phyloP scores from a whole-genome alignment of 1,284 basidiomycete genomes.

The Mycosarcoma maydis region DNA sequence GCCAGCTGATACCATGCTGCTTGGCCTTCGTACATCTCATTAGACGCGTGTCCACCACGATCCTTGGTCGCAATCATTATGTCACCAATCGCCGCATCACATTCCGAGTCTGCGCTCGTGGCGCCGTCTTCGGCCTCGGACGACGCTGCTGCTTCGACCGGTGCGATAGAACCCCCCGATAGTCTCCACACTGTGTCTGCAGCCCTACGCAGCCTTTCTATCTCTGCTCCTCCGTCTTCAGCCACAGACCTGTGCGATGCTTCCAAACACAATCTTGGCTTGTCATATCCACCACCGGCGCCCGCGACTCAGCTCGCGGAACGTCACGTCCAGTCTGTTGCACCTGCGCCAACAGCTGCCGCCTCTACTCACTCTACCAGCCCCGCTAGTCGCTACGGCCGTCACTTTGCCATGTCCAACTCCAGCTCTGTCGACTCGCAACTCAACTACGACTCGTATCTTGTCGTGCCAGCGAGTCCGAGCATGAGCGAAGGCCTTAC shows the following conservation, averaged over 20 bases:
- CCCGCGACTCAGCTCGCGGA: conserved; percentile 13
- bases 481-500: conserved; percentile 52
- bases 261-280: conserved; percentile 10
- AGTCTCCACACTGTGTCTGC: conserved; percentile 32
- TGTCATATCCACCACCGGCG: conserved; percentile 22
- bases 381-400: conserved; percentile 26
- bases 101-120: conserved; percentile 16
- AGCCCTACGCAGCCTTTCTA: conserved; percentile 30
- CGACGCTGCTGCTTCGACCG: conserved; percentile 12
- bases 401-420: conserved; percentile 37
- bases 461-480: conserved; percentile 38
- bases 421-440: conserved; percentile 37
- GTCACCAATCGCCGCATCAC: conserved; percentile 17
- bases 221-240: conserved; percentile 4
- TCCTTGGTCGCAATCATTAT: conserved; percentile 5
- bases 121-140: conserved; percentile 17
- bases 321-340: conserved; percentile 4
- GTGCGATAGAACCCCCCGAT: conserved; percentile 45
- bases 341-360: not conserved
- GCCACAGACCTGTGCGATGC: conserved; percentile 3
- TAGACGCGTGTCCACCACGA: conserved; percentile 10
- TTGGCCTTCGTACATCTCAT: conserved; percentile 5
- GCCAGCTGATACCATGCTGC: conserved; percentile 34
- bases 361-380: conserved; percentile 29
- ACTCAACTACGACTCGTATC: conserved; percentile 21